Percentiles rank a stretch among this genome's conserved stretches.
Conservation (phyloP, 2,329 filamentous ascomycete genomes). For the Curvularia spicifera region DNA sequence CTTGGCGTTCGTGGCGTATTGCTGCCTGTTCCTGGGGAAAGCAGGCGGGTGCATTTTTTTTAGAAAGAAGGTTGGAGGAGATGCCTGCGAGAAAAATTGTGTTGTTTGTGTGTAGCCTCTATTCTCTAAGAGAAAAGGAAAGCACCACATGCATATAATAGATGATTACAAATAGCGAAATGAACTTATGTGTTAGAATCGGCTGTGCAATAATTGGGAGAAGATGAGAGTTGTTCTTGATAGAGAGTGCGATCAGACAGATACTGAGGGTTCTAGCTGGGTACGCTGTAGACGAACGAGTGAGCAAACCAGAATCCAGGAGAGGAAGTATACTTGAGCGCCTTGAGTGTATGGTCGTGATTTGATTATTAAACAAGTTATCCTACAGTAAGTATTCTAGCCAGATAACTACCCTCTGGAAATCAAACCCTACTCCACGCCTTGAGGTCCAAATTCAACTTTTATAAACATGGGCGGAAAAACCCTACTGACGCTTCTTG, state of each 20-base stretch:
- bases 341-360: background rate
- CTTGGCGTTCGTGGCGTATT: slow-evolving; percentile 25
- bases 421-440: background rate
- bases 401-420: background rate
- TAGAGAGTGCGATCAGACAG: background rate
- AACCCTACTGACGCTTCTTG: slow-evolving; percentile 47
- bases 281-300: background rate
- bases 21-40: background rate
- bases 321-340: background rate
- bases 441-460: background rate
- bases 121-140: background rate
- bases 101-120: background rate
- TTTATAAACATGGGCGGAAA: background rate
- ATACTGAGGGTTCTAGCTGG: background rate
- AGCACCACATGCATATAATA: background rate
- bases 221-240: background rate
- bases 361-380: background rate
- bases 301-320: background rate
- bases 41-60: background rate
- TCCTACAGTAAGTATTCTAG: background rate
- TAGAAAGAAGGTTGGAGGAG: background rate
- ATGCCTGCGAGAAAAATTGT: background rate
- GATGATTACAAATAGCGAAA: background rate
- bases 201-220: background rate
- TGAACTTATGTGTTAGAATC: background rate